phyloP scores from a whole-genome alignment of 768 basidiomycete genomes.

The Termitomyces sp. region DNA sequence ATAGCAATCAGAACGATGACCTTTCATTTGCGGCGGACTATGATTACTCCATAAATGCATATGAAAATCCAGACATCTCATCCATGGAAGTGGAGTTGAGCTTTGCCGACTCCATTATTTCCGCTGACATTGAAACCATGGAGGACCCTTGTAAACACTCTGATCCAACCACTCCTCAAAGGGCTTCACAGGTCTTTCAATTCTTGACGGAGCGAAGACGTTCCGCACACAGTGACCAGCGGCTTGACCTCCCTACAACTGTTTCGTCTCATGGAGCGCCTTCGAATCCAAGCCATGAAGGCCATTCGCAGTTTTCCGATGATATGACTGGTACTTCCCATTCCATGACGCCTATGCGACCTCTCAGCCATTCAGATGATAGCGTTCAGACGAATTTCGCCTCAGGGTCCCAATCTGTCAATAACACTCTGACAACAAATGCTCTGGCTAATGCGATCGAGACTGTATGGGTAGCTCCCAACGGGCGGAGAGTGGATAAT shows the following conservation, averaged over 20 bases:
- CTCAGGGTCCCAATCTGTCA: constrained; percentile 1
- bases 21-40: constrained; percentile 39
- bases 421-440: not conserved
- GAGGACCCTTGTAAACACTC: constrained; percentile 26
- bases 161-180: constrained; percentile 49
- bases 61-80: constrained; percentile 50
- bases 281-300: constrained; percentile 9
- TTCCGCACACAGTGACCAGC: constrained; percentile 22
- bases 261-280: constrained; percentile 30
- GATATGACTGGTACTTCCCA: constrained; percentile 7
- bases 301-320: constrained; percentile 25
- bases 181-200: constrained; percentile 71
- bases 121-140: constrained; percentile 17
- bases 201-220: constrained; percentile 53
- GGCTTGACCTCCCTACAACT: constrained; percentile 35
- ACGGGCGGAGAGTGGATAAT: constrained; percentile 31
- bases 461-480: constrained; percentile 11
- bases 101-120: constrained; percentile 34
- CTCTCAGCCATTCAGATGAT: constrained; percentile 1
- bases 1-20: constrained; percentile 29
- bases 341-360: constrained; percentile 16
- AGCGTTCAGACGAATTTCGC: not conserved
- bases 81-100: constrained; percentile 77
- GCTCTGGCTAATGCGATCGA: constrained; percentile 6
- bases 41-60: constrained; percentile 35